phyloP scores from a whole-genome alignment of 208 protist species.

The Angomonas ambiguus region DNA sequence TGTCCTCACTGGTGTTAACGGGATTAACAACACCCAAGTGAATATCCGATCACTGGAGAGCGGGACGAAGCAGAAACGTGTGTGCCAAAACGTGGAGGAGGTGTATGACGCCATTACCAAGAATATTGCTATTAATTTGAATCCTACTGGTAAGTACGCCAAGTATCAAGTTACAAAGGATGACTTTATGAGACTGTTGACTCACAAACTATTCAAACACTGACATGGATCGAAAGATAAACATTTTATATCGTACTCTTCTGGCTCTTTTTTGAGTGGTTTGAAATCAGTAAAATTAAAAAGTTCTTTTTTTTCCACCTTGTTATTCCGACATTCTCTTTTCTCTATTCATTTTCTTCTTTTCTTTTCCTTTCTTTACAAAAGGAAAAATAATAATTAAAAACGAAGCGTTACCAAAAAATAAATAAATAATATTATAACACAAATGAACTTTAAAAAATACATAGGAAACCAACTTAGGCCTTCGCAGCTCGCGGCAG shows the following conservation, averaged over 20 bases:
- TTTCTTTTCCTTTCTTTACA: background rate
- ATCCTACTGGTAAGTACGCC: background rate
- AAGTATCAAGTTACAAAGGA: background rate
- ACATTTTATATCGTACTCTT: background rate
- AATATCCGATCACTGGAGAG: too few species aligned
- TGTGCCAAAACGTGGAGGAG: background rate
- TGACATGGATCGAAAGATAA: too few species aligned
- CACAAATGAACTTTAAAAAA: constrained; percentile 51
- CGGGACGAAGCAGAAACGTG: background rate
- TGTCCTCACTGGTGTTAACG: too few species aligned
- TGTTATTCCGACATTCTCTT: background rate
- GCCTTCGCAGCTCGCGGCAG: constrained; percentile 65
- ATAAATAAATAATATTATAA: too few species aligned
- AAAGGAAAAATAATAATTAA: background rate
- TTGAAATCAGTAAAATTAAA: too few species aligned
- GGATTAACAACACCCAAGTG: too few species aligned
- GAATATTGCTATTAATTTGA: background rate
- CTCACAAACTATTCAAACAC: too few species aligned
- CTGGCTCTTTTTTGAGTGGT: background rate
- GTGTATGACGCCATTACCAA: background rate
- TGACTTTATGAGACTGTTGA: background rate
- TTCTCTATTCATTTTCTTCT: constrained; percentile 2
- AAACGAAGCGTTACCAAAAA: background rate
- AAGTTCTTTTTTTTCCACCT: background rate
- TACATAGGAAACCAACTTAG: constrained; percentile 73